Conservation (phyloP, 2,329 filamentous ascomycete genomes). For the Hyphodiscus sp. region DNA sequence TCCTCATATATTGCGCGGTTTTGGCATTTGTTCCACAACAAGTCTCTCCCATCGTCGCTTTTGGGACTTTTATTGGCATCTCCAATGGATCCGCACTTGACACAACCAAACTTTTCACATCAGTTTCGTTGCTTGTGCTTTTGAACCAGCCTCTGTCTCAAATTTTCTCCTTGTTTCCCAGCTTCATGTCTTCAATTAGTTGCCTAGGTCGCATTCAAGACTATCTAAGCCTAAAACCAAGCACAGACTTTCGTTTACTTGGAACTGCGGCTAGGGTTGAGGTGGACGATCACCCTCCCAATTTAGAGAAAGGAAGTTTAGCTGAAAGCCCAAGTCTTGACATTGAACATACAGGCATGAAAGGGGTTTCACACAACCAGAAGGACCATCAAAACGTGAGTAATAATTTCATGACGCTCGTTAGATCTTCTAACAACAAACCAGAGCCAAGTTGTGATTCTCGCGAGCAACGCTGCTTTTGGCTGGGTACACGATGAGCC, state of each 20-base stretch:
- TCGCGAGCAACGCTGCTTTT: slow-evolving; percentile 1
- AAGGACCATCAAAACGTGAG: neutral
- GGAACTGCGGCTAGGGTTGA: too few relatives aligned
- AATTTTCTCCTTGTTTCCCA: slow-evolving; percentile 18
- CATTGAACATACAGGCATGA: too few relatives aligned
- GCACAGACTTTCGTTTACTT: too few relatives aligned
- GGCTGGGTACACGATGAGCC: slow-evolving; percentile 28
- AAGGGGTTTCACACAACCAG: too few relatives aligned
- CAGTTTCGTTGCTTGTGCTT: slow-evolving; percentile 22
- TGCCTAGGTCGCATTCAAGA: slow-evolving; percentile 23
- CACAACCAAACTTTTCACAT: slow-evolving; percentile 18
- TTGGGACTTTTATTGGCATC: slow-evolving; percentile 8
- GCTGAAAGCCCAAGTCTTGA: too few relatives aligned
- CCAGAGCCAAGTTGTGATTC: neutral
- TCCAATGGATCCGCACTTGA: slow-evolving; percentile 1
- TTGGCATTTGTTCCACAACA: slow-evolving; percentile 7
- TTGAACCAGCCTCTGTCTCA: slow-evolving; percentile 15
- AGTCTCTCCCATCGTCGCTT: slow-evolving; percentile 9
- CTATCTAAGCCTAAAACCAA: slow-evolving; percentile 16
- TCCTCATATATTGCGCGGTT: slow-evolving; percentile 1
- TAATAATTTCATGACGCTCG: too few relatives aligned
- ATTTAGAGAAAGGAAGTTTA: too few relatives aligned
- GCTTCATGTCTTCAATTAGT: slow-evolving; percentile 12
- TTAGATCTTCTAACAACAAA: too few relatives aligned
- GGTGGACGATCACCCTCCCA: too few relatives aligned